Percentiles rank a stretch among this genome's conserved stretches.
Conservation (phyloP, 2,329 filamentous ascomycete species). For the Thelonectria olida region DNA sequence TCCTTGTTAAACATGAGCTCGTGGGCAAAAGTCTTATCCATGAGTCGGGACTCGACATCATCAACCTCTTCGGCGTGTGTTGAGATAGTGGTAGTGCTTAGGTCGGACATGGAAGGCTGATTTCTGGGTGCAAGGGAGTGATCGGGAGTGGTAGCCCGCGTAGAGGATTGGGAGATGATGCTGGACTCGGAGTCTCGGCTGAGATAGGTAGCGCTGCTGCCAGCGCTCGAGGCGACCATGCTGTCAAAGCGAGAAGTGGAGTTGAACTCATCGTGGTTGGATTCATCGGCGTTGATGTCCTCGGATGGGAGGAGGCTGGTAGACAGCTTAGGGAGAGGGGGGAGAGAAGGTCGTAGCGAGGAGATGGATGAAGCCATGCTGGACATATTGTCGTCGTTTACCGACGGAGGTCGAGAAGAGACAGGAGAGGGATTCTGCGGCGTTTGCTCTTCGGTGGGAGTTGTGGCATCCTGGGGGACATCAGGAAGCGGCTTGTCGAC, state of each 20-base stretch:
- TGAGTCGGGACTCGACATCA: slow-evolving; percentile 82
- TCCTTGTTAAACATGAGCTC: slow-evolving; percentile 95
- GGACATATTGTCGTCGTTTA: slow-evolving; percentile 52
- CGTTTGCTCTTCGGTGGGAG: slow-evolving; percentile 44
- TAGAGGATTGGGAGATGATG: slow-evolving; percentile 82
- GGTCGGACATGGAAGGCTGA: slow-evolving; percentile 72
- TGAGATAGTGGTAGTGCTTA: slow-evolving; percentile 72
- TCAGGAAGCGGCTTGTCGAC: slow-evolving; percentile 76
- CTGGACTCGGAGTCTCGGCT: slow-evolving; percentile 86
- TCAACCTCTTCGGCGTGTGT: slow-evolving; percentile 78
- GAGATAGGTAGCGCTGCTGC: slow-evolving; percentile 80
- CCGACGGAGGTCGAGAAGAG: slow-evolving; percentile 55
- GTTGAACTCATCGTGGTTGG: slow-evolving; percentile 60
- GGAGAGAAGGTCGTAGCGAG: slow-evolving; percentile 58
- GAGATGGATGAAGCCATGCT: slow-evolving; percentile 58
- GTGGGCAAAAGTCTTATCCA: slow-evolving; percentile 92
- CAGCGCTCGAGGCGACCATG: slow-evolving; percentile 78
- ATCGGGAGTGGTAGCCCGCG: slow-evolving; percentile 88
- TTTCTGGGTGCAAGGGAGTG: slow-evolving; percentile 61
- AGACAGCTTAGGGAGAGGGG: slow-evolving; percentile 66
- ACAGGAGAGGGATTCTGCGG: slow-evolving; percentile 46
- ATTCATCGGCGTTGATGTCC: slow-evolving; percentile 59
- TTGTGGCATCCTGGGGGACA: slow-evolving; percentile 65
- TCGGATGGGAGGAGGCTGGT: slow-evolving; percentile 59
- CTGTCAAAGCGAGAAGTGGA: slow-evolving; percentile 70